Evolutionary conservation across 129 eudicot species (phyloP), one percentile per base, ranked within the genome.

Genomic region (Arctium minus): DNA sequence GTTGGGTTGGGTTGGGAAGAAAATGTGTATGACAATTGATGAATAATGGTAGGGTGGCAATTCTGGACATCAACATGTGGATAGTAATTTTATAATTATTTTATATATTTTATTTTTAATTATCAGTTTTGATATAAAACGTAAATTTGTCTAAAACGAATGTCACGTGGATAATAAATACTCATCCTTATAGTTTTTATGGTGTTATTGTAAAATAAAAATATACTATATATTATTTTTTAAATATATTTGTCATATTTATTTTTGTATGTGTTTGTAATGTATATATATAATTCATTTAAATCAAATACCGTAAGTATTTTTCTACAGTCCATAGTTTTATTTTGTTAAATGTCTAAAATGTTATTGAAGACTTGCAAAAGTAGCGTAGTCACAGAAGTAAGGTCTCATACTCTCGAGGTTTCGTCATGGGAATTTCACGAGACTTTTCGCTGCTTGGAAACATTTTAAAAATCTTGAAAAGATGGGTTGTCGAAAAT

Each of bases 21-120:
- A 37, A 30, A 75, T 12, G n/a, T 75, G 48, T 44, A 29, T 75
- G 11, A 78, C 5, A 53, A 53, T 3, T 78, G 78, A 60, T 27
- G 67, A 75, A 75, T 67, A 1, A 4, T 37, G 72, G 46, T 46
- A 76, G 62, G 77, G 44, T 33, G 62, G 64, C 17, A 32, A 37
- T 37, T 35, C 81, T 69, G 31, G 0, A 12, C 22, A 48, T 62
- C 11, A 44, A 18, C 85, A 82, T 82, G 86, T 69, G 77, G 36
- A 33, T 3, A 9, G 33, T 6, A 6, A 27, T 64, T 18, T 3
- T n/a, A 30, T 40, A 50, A 15, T 18, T 76, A 46, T 46, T 46
- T 17, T 56, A 56, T 5, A 13, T n/a, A 17, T 17, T 17, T 3
- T 12, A 56, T 56, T 56, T 56, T 3, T 17, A 4, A 56, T 3